These are phyloP conservation scores for Crithidia mellificae DNA, from an alignment of 208 protist species.

Conservation along the genomic window DNA sequence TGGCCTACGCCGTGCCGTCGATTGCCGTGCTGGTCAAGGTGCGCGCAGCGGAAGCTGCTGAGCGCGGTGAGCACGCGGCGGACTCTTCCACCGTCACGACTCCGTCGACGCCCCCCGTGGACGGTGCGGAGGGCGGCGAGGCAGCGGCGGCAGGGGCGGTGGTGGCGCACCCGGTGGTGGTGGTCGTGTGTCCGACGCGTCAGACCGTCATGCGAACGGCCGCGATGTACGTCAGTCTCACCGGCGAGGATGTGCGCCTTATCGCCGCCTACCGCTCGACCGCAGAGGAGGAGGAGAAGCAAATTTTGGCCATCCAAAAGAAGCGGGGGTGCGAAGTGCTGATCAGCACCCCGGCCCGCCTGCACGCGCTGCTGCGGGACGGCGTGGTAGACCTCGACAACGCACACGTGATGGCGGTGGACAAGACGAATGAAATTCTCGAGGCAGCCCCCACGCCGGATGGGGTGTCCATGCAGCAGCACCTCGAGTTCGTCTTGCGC, in stretches of 20 bases:
- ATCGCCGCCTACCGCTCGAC: conserved; percentile 17
- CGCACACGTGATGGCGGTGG: conserved; percentile 91
- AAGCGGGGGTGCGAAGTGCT: conserved; percentile 91
- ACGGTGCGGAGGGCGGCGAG: not conserved
- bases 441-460: conserved; percentile 45
- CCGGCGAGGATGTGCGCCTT: conserved; percentile 67
- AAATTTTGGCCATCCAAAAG: conserved; percentile 71
- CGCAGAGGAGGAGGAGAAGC: conserved; percentile 52
- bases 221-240: conserved; percentile 79
- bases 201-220: conserved; percentile 96
- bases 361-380: conserved; percentile 54
- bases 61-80: not conserved
- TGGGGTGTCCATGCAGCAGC: conserved; percentile 44
- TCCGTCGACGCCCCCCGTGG: not conserved
- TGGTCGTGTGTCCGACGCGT: conserved; percentile 97
- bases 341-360: conserved; percentile 77
- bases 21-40: conserved; percentile 42
- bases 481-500: conserved; percentile 88
- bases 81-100: not conserved
- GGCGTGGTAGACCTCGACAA: conserved; percentile 61
- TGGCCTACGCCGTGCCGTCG: conserved; percentile 95
- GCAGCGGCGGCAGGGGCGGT: not conserved
- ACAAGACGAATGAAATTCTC: conserved; percentile 97
- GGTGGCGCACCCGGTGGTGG: conserved; percentile 68
- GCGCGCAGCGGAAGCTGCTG: not conserved